A percentile compares a stretch with the other conserved stretches of the same genome.
phyloP scores from a whole-genome alignment of 371 early-diverging fungal genomes.

The Lichtheimia ramosa region DNA sequence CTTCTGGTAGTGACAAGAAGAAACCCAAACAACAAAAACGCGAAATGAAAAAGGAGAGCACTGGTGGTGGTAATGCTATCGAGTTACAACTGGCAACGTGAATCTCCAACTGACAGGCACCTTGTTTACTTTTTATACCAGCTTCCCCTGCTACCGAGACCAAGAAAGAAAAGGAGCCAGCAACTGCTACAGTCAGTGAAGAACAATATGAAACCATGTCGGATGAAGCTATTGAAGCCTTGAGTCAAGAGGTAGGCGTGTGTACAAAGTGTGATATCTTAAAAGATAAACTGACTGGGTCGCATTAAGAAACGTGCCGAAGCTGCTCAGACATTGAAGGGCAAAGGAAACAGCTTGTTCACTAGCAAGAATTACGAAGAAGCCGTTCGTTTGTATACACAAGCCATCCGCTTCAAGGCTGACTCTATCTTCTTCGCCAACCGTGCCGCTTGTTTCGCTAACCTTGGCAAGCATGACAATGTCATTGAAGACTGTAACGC shows the following conservation, averaged over 20 bases:
- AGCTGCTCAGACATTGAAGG: constrained; percentile 77
- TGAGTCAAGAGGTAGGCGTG: constrained; percentile 49
- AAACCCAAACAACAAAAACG: constrained; percentile 20
- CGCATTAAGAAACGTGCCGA: constrained; percentile 55
- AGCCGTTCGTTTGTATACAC: constrained; percentile 85
- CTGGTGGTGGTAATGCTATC: no score
- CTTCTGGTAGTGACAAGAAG: constrained; percentile 36
- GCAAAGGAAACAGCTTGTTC: constrained; percentile 87
- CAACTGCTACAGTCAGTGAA: constrained; percentile 19
- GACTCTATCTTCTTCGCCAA: constrained; percentile 91
- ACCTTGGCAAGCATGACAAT: constrained; percentile 67
- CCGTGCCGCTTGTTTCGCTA: constrained; percentile 91
- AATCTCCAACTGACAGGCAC: no score
- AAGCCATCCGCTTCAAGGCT: constrained; percentile 78
- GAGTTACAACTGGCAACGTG: no score
- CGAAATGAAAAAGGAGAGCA: constrained; percentile 22
- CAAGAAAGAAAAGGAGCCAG: no score
- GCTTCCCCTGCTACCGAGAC: no score
- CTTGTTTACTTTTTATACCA: no score
- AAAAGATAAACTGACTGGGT: no score
- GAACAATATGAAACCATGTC: constrained; percentile 54
- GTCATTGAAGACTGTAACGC: constrained; percentile 73
- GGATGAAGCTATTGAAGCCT: constrained; percentile 57
- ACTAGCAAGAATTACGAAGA: constrained; percentile 78
- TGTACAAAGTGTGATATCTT: neutral